Conservation (phyloP, 371 early-diverging fungal species). For the Amoeboaphelidium protococcarum region DNA sequence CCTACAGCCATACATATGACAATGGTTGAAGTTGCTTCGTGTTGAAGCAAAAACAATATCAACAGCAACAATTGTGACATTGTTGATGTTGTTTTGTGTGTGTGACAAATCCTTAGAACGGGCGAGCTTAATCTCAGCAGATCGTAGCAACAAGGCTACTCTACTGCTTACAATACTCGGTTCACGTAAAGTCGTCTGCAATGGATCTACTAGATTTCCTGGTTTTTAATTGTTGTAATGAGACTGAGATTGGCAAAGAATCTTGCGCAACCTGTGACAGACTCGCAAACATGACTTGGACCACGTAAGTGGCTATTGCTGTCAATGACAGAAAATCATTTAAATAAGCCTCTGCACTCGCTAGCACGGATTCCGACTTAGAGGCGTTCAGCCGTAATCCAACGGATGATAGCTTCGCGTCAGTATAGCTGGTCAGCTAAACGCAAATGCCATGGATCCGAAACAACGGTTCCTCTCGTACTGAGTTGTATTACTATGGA, state of each 20-base stretch:
- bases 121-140: no score
- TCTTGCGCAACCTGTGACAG: conserved; percentile 2
- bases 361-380: conserved; percentile 21
- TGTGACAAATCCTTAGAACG: no score
- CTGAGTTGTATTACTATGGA: conserved; percentile 25
- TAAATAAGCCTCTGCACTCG: conserved; percentile 3
- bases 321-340: conserved; percentile 2
- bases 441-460: conserved; percentile 25
- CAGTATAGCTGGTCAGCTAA: conserved; percentile 19
- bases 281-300: conserved; percentile 6
- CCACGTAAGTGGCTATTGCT: conserved; percentile 1
- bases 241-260: conserved; percentile 2
- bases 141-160: neutral
- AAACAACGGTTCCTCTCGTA: conserved; percentile 30
- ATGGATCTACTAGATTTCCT: conserved; percentile 10
- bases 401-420: conserved; percentile 26
- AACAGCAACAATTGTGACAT: no score
- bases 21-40: no score
- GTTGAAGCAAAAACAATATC: no score
- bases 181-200: conserved; percentile 7
- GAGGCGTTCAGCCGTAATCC: conserved; percentile 31
- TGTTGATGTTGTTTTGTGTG: no score
- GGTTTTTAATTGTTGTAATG: conserved; percentile 5
- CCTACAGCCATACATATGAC: no score
- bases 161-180: neutral